Evolutionary conservation across 2,329 filamentous ascomycete species (phyloP), one percentile per base, ranked within the genome.

Genomic region (Coniochaeta sp.): DNA sequence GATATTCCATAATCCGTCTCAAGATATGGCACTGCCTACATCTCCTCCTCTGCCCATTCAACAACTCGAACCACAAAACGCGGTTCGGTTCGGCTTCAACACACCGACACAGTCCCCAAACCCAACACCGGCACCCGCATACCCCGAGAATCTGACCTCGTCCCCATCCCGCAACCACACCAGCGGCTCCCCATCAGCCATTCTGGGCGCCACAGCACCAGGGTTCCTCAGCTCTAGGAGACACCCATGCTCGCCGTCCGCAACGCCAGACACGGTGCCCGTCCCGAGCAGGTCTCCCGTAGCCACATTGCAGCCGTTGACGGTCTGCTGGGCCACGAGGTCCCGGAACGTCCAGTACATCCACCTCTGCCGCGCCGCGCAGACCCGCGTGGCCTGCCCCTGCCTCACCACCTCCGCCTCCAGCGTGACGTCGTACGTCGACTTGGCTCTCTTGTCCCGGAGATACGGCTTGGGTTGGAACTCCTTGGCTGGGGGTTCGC

Each of bases 261-360:
- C 71, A 0, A 64, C 61, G 0, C 75, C 77, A 4, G 69, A 73
- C 10, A 79, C 70, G 0, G 76, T 79, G 0, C 77, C 77, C 0
- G 75, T 78, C 0, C 70, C 77, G 36, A 79, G 59, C 1, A 79
- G 9, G 62, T 79, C 76, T 0, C 76, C 76, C 0, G 73, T 73
- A 32, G 69, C 68, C 42, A 77, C 54, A n/a, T 66, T 68, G 60
- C 73, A 73, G 1, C 74, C 74, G 62, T 71, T 72, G 58, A 70
- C 66, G 1, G 72, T 74, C 57, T 74, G 71, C 60, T 74, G 74
- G 1, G 72, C 71, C 6, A 74, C 67, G 5, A 76, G 64, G 50
- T 76, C 69, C 24, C 73, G 67, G 55, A 75, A 68, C 0, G 71
- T 74, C 74, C 74, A 77, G 64, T 74, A 75, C 66, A 76, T 67